Evolutionary conservation across 345 rosid genomes (phyloP).

Genomic region (Linum tenue): DNA sequence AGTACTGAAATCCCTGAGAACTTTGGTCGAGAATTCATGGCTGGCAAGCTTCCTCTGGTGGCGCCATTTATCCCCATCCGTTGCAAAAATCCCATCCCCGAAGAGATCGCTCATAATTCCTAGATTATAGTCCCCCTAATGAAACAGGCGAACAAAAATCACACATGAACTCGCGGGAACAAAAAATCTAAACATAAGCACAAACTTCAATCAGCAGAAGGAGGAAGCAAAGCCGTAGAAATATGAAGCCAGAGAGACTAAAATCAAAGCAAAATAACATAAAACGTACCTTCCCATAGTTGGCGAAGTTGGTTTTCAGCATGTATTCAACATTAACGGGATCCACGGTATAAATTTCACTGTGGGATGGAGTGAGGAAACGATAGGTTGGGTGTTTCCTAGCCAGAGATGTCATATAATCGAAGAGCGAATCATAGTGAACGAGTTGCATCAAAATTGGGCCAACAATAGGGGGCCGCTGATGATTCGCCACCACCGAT

Average conservation of each 20-base stretch:
- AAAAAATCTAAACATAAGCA: not conserved
- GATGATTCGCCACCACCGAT: conserved; percentile 11
- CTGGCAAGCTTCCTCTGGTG: conserved; percentile 37
- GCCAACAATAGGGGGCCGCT: conserved; percentile 35
- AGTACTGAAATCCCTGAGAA: conserved; percentile 28
- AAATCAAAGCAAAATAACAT: not conserved
- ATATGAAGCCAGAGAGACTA: too few species aligned
- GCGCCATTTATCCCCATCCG: conserved; percentile 37
- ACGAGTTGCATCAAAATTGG: conserved; percentile 20
- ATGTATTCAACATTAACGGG: conserved; percentile 34
- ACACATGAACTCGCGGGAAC: not conserved
- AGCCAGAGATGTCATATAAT: conserved; percentile 30
- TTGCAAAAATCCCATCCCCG: conserved; percentile 37
- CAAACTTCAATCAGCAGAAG: too few species aligned
- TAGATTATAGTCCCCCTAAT: conserved; percentile 24
- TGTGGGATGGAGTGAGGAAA: conserved; percentile 16
- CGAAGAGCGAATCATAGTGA: conserved; percentile 25
- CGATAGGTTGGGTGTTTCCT: conserved; percentile 21
- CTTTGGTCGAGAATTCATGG: conserved; percentile 35
- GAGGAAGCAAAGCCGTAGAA: too few species aligned
- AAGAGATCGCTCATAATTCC: conserved; percentile 36
- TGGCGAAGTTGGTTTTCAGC: conserved; percentile 36
- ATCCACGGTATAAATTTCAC: conserved; percentile 32
- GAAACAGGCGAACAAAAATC: conserved; percentile 1
- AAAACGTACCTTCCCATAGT: conserved; percentile 29